Conservation (phyloP, 345 rosid genomes). For the Crucihimalaya himalaica region DNA sequence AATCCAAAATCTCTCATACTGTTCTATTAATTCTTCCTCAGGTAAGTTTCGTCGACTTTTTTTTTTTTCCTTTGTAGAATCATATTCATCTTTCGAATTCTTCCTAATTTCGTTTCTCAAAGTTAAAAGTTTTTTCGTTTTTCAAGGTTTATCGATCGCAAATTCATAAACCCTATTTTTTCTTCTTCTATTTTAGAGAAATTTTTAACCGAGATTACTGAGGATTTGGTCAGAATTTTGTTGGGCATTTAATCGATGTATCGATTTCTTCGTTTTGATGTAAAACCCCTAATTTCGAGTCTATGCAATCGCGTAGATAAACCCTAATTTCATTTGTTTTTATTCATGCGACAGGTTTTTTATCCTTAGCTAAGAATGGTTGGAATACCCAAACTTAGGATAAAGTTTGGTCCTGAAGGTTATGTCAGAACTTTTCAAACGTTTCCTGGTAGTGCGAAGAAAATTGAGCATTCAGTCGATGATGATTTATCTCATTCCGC, state of each 20-base stretch:
- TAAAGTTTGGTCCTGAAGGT: constrained; percentile 54
- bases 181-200: background rate
- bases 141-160: background rate
- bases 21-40: background rate
- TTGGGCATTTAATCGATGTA: background rate
- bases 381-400: constrained; percentile 52
- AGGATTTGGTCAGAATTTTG: background rate
- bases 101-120: background rate
- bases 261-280: constrained; percentile 1
- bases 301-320: background rate
- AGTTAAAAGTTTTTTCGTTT: background rate
- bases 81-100: background rate
- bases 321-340: constrained; percentile 9
- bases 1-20: background rate
- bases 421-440: constrained; percentile 10
- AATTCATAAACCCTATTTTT: constrained; percentile 4
- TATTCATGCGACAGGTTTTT: background rate
- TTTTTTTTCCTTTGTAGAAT: background rate
- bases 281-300: constrained; percentile 11
- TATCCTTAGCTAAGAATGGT: constrained; percentile 9
- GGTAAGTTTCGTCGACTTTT: constrained; percentile 2
- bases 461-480: constrained; percentile 12
- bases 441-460: constrained; percentile 20
- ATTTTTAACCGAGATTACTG: background rate
- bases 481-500: constrained; percentile 25